These are phyloP conservation scores for Penicillium frequentans DNA, from an alignment of 2,329 filamentous ascomycete genomes.

Conservation along the genomic window DNA sequence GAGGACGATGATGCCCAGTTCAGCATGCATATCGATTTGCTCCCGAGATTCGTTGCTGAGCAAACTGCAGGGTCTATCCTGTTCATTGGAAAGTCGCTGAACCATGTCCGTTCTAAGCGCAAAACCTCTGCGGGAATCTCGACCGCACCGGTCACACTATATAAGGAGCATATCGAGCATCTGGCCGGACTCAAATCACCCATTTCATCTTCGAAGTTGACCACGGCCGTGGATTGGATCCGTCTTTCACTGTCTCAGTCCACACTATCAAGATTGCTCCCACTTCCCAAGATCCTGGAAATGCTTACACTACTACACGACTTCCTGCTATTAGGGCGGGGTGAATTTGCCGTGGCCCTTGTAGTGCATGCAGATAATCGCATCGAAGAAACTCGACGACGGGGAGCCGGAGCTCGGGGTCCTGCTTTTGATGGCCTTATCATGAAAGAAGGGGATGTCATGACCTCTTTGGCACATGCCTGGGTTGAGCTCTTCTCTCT, in stretches of 20 bases:
- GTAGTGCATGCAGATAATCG: conserved; percentile 82
- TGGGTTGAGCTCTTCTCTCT: conserved; percentile 79
- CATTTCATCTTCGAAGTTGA: conserved; percentile 69
- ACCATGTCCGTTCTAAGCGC: conserved; percentile 67
- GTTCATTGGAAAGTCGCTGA: conserved; percentile 86
- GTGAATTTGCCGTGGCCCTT: conserved; percentile 87
- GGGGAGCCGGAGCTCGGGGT: conserved; percentile 57
- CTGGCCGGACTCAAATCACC: conserved; percentile 71
- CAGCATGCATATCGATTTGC: conserved; percentile 56
- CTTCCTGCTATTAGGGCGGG: conserved; percentile 82
- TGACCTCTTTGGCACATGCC: conserved; percentile 71
- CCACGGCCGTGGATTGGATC: conserved; percentile 72
- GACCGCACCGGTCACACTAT: conserved; percentile 58
- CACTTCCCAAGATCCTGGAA: conserved; percentile 72
- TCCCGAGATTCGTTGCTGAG: conserved; percentile 77
- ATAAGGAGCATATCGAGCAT: conserved; percentile 50
- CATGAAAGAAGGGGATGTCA: conserved; percentile 85
- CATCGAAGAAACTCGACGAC: conserved; percentile 68
- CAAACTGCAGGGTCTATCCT: conserved; percentile 78
- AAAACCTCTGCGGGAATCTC: conserved; percentile 36
- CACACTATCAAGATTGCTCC: conserved; percentile 77
- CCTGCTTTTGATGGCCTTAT: conserved; percentile 62
- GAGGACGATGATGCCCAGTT: conserved; percentile 55
- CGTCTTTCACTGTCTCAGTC: conserved; percentile 80
- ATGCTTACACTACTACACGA: conserved; percentile 75